A percentile compares a stretch with the other conserved stretches of the same genome.
Conservation (phyloP, 192 early-diverging fungal species). For the Dispira parvispora region DNA sequence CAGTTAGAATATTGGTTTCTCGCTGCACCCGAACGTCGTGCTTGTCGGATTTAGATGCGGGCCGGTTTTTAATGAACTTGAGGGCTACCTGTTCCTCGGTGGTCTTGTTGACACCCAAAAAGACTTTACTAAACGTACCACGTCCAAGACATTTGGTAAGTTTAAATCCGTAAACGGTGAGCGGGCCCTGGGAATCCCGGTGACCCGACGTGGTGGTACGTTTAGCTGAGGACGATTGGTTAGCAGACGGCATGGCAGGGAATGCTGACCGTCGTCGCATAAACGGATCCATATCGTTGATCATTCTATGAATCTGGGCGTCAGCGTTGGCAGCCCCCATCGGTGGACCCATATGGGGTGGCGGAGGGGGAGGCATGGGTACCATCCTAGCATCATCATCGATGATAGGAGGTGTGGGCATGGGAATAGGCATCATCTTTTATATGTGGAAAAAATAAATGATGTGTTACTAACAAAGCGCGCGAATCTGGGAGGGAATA, state of each 20-base stretch:
- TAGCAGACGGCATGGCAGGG: neutral
- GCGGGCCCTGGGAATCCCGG: neutral
- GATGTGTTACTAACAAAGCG: too few species aligned
- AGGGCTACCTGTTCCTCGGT: conserved; percentile 38
- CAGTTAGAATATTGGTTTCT: conserved; percentile 61
- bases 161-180: neutral
- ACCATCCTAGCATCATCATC: conserved; percentile 1
- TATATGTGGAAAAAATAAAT: too few species aligned
- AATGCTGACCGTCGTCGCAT: conserved; percentile 7
- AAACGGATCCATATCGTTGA: conserved; percentile 10
- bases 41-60: conserved; percentile 34
- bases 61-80: conserved; percentile 43
- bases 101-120: conserved; percentile 23
- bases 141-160: conserved; percentile 19
- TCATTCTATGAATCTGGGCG: conserved; percentile 5
- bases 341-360: conserved; percentile 4
- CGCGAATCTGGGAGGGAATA: too few species aligned
- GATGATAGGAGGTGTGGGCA: neutral
- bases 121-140: conserved; percentile 32
- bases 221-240: neutral
- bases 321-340: neutral
- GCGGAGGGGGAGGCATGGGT: neutral
- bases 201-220: neutral
- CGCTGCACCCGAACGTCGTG: conserved; percentile 67
- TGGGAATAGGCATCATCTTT: conserved; percentile 10